Base-by-base conservation (phyloP, 176 grass and related monocot genomes). In the Oryza glaberrima region DNA sequence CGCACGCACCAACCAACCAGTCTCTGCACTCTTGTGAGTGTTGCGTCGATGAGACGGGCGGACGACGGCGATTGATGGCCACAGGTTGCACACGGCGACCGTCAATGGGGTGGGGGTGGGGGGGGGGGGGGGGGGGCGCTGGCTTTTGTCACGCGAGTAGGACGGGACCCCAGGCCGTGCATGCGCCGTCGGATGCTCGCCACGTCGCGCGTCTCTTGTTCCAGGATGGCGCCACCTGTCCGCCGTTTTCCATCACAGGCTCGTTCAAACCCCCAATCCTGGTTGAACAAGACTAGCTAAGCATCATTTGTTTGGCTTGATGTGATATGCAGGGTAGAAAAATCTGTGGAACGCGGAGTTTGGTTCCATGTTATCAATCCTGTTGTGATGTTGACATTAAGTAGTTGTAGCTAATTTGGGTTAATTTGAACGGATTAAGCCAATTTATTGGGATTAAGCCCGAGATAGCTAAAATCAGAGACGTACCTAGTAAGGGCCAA, bases 151-250 rank as follows among this genome's bases (percentile, higher is more conserved):
- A 34, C 16, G 56, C 75, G 41, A 6, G 35, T 36, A 32, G 30
- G 30, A 36, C 35, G 35, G 4, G 35, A 36, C 35, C 35, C 26
- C 19, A 35, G 19, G 19, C 58, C 58, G n/a, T 35, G 30, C 30
- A 28, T 28, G 52, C 16, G 41, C 6, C 19, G 0, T 1, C 36
- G 67, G 86, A 88, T 88, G 86, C 44, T 43, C 75, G 81, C 72
- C 86, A 83, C 86, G 75, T 78, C 11, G n/a, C 66, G 2, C n/a
- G 5, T 0, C 13, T 38, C 23, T 1, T 83, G 28, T 20, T 54
- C 16, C 45, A 0, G 25, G 75, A 84, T 79, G 74, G 11, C 5
- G 81, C 81, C 86, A 78, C 22, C 67, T 88, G 86, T 58, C 86
- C 34, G 2, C 0, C 4, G 6, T 5, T 6, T 2, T 5, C 60